Base-by-base conservation (phyloP, 2,329 filamentous ascomycete species). In the Cadophora luteo-olivacea region DNA sequence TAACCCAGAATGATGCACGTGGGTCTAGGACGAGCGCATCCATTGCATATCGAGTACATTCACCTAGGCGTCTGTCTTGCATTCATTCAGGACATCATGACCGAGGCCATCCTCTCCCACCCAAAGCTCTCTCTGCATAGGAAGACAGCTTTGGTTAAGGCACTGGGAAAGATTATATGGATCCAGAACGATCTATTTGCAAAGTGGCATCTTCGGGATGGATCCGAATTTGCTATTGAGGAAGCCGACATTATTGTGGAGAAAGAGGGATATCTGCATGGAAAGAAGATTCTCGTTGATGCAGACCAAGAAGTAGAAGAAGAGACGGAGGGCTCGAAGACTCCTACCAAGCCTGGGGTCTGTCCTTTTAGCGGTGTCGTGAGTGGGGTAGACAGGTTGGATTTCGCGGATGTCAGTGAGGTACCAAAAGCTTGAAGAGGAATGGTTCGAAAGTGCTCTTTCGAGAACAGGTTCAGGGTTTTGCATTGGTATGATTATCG, bases 111-210 rank as follows among this genome's bases (percentile, higher is more conserved):
- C 64, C 84, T 95, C 49, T 90, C 87, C 5, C 85, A 72, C 32
- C 66, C 66, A 2, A 85, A 87, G 2, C 82, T 95, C 38, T 83
- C 85, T 38, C 83, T 92, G 72, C 82, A 84, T 64, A 85, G 87
- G 78, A 94, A 94, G 81, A 89, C 91, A 33, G 90, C 88, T 19
- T 84, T 94, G 9, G 85, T 93, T 63, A 92, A 91, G 77, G 92
- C 92, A 1, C 83, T 94, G n/a, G 87, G 87, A 68, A 94, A 94
- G 78, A 88, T 95, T 38, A 91, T 94, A 71, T 94, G 92, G 92
- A 93, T 94, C 72, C 92, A 94, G 79, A 94, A 94, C 75, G 92
- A 94, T 77, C 84, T 94, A 29, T 91, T 94, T 77, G 91, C 91
- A n/a, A 92, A 91, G 78, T 94, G 91, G 90, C 91, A 93, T 63